Evolutionary conservation across 2,329 filamentous ascomycete species (phyloP), one percentile per base, ranked within the genome.

Genomic region (Drechmeria coniospora): DNA sequence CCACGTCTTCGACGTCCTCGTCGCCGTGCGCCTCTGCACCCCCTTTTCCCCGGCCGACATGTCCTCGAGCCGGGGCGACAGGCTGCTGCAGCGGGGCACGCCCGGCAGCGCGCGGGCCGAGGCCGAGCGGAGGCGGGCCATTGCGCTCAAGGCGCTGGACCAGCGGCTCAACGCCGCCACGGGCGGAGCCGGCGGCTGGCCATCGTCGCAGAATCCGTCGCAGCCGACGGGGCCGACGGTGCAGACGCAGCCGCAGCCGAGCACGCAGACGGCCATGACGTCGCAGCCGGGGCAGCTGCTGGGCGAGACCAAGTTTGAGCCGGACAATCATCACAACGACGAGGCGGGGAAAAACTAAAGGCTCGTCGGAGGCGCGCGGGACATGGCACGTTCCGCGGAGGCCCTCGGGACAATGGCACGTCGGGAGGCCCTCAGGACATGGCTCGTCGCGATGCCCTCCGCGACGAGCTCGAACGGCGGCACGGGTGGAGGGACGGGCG

Each of bases 141-240:
- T 98, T 38, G 90, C 90, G 1, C 63, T 98, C 31, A 87, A 87
- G 48, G 87, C 86, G 4, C 59, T 98, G 30, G 90, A 98, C 51
- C 84, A 95, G 56, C 68, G 90, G 37, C 61, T 98, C 28, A 80
- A 90, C 51, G 79, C 82, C n/a, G 83, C 84, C 4, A 77, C 79
- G 11, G 63, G 62, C 19, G 65, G 53, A 33, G 56, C 65, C 14
- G 25, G 30, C 26, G 13, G 19, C 32, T 23, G 39, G 34, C 20
- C 31, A 32, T 28, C 57, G 35, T 38, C 53, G 37, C 36, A 49
- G 13, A 38, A 51, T 4, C 48, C 57, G 7, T 46, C 46, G 11
- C 49, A 56, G 23, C 52, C 62, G 2, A 60, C 56, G 2, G 68
- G 67, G 8, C 65, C 69, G 7, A 65, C 65, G 4, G 61, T 74